Conservation (phyloP, 805 yeast genomes). For the Lachancea sp. region DNA sequence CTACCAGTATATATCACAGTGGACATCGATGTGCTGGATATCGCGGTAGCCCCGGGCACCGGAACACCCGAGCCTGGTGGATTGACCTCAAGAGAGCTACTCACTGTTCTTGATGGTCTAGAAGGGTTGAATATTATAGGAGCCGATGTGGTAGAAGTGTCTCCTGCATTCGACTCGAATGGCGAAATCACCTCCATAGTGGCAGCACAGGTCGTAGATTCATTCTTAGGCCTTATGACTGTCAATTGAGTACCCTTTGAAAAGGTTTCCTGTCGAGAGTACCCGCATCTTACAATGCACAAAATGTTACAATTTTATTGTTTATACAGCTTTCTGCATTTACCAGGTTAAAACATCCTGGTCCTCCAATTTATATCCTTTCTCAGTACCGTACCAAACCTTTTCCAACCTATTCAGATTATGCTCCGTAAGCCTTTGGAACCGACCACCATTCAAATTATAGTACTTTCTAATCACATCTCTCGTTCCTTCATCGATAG, state of each 20-base stretch:
- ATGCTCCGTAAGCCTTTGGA: slow-evolving; percentile 31
- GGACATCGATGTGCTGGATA: slow-evolving; percentile 57
- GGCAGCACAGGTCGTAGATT: slow-evolving; percentile 54
- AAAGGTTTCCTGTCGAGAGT: background rate
- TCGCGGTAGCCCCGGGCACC: slow-evolving; percentile 59
- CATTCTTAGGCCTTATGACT: slow-evolving; percentile 42
- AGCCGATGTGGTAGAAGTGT: slow-evolving; percentile 63
- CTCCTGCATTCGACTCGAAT: slow-evolving; percentile 55
- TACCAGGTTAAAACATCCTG: slow-evolving; percentile 34
- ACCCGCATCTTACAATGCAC: background rate
- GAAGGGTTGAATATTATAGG: slow-evolving; percentile 55
- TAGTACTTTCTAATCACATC: slow-evolving; percentile 29
- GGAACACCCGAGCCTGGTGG: slow-evolving; percentile 71
- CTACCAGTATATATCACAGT: slow-evolving; percentile 39
- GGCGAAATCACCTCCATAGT: slow-evolving; percentile 54
- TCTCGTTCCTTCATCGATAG: slow-evolving; percentile 31
- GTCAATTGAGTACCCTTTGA: slow-evolving; percentile 14
- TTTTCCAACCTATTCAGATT: slow-evolving; percentile 30
- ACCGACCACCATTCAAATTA: slow-evolving; percentile 27
- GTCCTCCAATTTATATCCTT: slow-evolving; percentile 28
- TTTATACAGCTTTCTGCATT: background rate
- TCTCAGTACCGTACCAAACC: slow-evolving; percentile 31
- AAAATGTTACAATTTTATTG: background rate
- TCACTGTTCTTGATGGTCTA: slow-evolving; percentile 48
- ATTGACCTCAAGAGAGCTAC: slow-evolving; percentile 52